Conservation (phyloP, 1,284 basidiomycete species). For the Athelia psychrophila region DNA sequence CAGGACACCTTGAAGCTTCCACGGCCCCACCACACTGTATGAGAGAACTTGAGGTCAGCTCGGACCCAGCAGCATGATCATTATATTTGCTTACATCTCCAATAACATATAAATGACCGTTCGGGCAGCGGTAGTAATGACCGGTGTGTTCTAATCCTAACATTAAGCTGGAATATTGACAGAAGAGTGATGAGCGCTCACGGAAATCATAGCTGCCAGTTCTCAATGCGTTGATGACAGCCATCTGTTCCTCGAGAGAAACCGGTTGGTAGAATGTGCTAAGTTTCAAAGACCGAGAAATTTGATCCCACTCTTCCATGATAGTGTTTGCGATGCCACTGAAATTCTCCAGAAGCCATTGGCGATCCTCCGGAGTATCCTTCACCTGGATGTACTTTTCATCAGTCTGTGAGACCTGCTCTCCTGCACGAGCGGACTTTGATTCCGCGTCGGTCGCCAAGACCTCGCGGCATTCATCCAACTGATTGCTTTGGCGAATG, state of each 20-base stretch:
- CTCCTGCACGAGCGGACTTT: constrained; percentile 11
- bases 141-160: constrained; percentile 36
- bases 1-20: constrained; percentile 16
- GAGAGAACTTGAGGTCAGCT: no score
- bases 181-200: constrained; percentile 21
- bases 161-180: not conserved
- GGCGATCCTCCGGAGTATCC: constrained; percentile 12
- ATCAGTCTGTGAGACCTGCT: constrained; percentile 5
- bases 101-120: constrained; percentile 51
- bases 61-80: not conserved
- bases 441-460: constrained; percentile 3
- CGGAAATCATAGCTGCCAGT: constrained; percentile 30
- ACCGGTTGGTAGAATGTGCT: constrained; percentile 36
- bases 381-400: constrained; percentile 12
- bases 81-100: constrained; percentile 31
- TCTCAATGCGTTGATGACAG: constrained; percentile 41
- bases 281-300: constrained; percentile 24
- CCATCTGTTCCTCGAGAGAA: constrained; percentile 44
- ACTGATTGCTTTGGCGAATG: constrained; percentile 12
- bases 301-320: constrained; percentile 26
- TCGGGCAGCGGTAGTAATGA: constrained; percentile 51
- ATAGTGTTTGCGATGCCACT: constrained; percentile 16
- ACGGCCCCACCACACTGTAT: constrained; percentile 18
- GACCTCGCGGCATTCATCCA: constrained; percentile 5
- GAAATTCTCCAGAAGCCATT: constrained; percentile 31